These are phyloP conservation scores for Ascoidea tarda DNA, from an alignment of 805 yeast species.

Conservation along the genomic window DNA sequence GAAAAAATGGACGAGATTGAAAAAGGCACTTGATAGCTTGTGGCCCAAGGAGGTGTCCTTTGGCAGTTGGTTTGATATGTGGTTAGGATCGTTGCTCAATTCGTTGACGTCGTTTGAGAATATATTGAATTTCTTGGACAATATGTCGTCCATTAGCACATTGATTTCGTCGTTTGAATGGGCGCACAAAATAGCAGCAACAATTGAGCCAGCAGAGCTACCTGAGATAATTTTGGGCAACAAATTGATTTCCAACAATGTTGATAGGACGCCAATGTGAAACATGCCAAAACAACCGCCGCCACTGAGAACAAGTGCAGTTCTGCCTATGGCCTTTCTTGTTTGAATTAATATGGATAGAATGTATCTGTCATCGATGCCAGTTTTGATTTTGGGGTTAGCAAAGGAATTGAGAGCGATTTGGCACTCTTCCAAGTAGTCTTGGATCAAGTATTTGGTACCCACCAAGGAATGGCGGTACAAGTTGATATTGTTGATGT, in stretches of 20 bases:
- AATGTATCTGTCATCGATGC: conserved; percentile 52
- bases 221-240: conserved; percentile 87
- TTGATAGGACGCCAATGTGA: conserved; percentile 83
- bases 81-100: too few relatives aligned
- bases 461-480: conserved; percentile 76
- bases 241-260: conserved; percentile 57
- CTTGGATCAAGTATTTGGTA: conserved; percentile 72
- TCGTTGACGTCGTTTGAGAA: conserved; percentile 26
- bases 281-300: conserved; percentile 91
- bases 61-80: too few relatives aligned
- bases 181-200: conserved; percentile 79
- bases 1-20: conserved; percentile 35
- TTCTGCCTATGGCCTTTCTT: conserved; percentile 81
- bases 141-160: conserved; percentile 33
- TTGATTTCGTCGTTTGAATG: conserved; percentile 61
- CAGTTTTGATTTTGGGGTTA: conserved; percentile 11
- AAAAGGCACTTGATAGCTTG: conserved; percentile 2
- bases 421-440: conserved; percentile 69
- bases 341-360: conserved; percentile 77
- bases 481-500: conserved; percentile 68
- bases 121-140: conserved; percentile 31
- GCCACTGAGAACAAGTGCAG: conserved; percentile 90
- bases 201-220: conserved; percentile 90
- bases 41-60: too few relatives aligned
- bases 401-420: conserved; percentile 19